phyloP scores from a whole-genome alignment of 1,139 yeast species.

The Debaryomycetaceae sp. region DNA sequence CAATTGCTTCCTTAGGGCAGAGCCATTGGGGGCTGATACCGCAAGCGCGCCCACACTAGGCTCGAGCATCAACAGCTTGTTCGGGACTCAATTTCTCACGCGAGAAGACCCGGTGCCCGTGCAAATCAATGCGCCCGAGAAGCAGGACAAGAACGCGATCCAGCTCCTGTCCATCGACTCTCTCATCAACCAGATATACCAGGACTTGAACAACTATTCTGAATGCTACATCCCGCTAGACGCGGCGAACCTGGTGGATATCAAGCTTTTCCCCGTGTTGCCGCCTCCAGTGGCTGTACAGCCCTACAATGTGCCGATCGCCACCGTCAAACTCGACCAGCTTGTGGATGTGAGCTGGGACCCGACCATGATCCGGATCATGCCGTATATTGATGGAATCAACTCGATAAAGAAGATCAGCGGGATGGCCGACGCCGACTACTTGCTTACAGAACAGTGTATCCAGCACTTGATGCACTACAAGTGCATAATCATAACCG shows the following conservation, averaged over 20 bases:
- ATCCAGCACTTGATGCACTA: slow-evolving; percentile 88
- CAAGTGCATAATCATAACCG: slow-evolving; percentile 70
- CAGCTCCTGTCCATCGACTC: slow-evolving; percentile 60
- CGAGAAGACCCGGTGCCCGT: slow-evolving; percentile 8
- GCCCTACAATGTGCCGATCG: slow-evolving; percentile 78
- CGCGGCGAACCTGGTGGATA: slow-evolving; percentile 80
- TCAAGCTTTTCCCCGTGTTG: slow-evolving; percentile 76
- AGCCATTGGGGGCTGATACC: slow-evolving; percentile 9
- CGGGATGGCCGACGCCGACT: slow-evolving; percentile 72
- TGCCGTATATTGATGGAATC: slow-evolving; percentile 81
- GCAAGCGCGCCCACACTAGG: not conserved
- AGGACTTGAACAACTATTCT: slow-evolving; percentile 87
- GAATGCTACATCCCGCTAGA: slow-evolving; percentile 94
- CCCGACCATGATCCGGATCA: slow-evolving; percentile 83
- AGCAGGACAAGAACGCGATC: slow-evolving; percentile 29
- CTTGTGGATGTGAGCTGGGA: slow-evolving; percentile 92
- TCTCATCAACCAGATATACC: slow-evolving; percentile 77
- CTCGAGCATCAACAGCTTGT: not conserved
- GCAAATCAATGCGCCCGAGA: slow-evolving; percentile 24
- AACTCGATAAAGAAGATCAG: slow-evolving; percentile 75
- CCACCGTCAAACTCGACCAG: slow-evolving; percentile 60
- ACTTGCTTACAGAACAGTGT: slow-evolving; percentile 69
- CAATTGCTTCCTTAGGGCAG: slow-evolving; percentile 13
- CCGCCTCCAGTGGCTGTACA: slow-evolving; percentile 74
- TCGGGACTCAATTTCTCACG: slow-evolving; percentile 2